Conservation (phyloP, 169 alveolate species). For the Miamiensis avidus region DNA sequence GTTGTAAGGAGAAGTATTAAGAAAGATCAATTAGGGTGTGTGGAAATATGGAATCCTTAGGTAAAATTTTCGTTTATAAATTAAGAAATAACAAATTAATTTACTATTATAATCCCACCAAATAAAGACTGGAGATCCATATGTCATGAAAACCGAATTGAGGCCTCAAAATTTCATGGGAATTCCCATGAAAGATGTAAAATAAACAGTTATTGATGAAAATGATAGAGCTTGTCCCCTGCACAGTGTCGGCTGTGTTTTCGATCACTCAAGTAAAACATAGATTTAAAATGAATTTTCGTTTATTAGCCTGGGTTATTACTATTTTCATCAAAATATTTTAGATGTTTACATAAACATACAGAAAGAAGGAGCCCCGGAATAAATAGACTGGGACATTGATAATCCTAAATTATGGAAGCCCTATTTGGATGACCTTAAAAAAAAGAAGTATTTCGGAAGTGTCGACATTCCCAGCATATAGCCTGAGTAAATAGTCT, state of each 20-base stretch:
- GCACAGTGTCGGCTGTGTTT: constrained; percentile 77
- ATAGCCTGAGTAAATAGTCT: neutral
- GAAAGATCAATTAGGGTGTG: constrained; percentile 50
- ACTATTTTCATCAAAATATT: neutral
- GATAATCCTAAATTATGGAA: constrained; percentile 73
- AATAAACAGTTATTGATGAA: constrained; percentile 48
- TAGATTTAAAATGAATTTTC: neutral
- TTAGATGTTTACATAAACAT: constrained; percentile 73
- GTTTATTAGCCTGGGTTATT: no score
- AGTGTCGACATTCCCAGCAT: neutral
- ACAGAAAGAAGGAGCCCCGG: constrained; percentile 74
- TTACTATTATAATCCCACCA: neutral
- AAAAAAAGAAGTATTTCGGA: constrained; percentile 52
- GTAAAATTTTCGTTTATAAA: neutral
- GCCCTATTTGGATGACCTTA: constrained; percentile 67
- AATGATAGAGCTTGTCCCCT: constrained; percentile 75
- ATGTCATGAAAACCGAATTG: constrained; percentile 67
- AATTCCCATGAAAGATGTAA: constrained; percentile 65
- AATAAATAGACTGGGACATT: constrained; percentile 72
- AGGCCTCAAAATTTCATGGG: constrained; percentile 58
- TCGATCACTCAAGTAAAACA: constrained; percentile 61
- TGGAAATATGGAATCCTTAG: constrained; percentile 87
- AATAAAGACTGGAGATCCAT: constrained; percentile 77
- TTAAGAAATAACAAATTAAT: no score
- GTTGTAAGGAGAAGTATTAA: constrained; percentile 75